Base-by-base conservation (phyloP, 371 early-diverging fungal species). In the Lichtheimia corymbifera region DNA sequence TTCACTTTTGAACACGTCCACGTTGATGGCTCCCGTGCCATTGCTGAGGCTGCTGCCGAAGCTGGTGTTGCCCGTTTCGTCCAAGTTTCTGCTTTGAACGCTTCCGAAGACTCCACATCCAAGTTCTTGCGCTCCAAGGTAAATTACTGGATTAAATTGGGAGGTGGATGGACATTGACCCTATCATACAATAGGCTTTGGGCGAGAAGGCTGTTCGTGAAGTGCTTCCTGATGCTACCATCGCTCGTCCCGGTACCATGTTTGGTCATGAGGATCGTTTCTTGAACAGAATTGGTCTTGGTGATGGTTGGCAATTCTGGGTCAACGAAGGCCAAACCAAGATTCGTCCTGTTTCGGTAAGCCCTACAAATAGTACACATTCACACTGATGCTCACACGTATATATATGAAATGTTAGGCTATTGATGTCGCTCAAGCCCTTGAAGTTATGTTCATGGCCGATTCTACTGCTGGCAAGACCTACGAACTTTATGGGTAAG, bases 211-310 rank as follows among this genome's bases (percentile, higher is more conserved):
- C 90, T 47, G 96, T 97, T 13, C 83, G 85, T 62, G 91, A 89
- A 70, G 88, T 89, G 59, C 91, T 93, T 74, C 95, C 97, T 53
- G 90, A 90, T 24, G 95, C 94, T 52, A 96, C 93, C 59, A 93
- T 98, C 73, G 93, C 97, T 50, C 93, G 98, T 43, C 92, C 96
- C 11, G 86, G 89, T 50, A 86, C 82, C 58, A 88, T 96, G 83
- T 96, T 87, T 67, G 98, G 98, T 57, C 83, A 88, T 63, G 97
- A 98, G 72, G 97, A 97, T 78, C 83, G 90, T 65, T 93, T 97
- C 82, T 85, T 93, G 80, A 94, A 93, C 80, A 83, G 91, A 77
- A 87, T 96, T 61, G 96, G 94, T 28, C 22, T 52, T 63, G 75
- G 68, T 57, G 72, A 63, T 22, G 79, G 89, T 68, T 84, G 77